These are phyloP conservation scores for Tetracladium marchalianum DNA, from an alignment of 495 filamentous ascomycete genomes.

Conservation along the genomic window DNA sequence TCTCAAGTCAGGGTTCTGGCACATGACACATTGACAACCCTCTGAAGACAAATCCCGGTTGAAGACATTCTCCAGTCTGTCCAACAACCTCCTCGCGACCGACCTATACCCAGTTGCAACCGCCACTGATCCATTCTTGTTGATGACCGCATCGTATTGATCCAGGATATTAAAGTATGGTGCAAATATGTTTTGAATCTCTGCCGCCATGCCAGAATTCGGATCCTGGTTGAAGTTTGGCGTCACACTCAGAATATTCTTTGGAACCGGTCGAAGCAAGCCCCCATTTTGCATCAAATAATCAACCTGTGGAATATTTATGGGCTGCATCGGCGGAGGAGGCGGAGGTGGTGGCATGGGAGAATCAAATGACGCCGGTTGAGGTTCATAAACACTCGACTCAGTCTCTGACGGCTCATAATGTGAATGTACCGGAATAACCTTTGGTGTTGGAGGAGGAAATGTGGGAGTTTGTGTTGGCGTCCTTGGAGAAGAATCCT, in stretches of 20 bases:
- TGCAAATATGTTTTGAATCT: slow-evolving; percentile 63
- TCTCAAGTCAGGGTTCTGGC: slow-evolving; percentile 44
- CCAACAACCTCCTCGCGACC: slow-evolving; percentile 84
- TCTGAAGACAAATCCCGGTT: slow-evolving; percentile 80
- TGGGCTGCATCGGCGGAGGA: slow-evolving; percentile 58
- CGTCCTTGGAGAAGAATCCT: slow-evolving; percentile 19
- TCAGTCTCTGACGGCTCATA: slow-evolving; percentile 14
- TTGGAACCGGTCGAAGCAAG: slow-evolving; percentile 53
- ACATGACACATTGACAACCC: slow-evolving; percentile 71
- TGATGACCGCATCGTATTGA: slow-evolving; percentile 72
- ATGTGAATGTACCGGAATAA: background rate
- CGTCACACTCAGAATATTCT: slow-evolving; percentile 47
- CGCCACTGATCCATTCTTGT: slow-evolving; percentile 76
- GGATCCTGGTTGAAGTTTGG: slow-evolving; percentile 25
- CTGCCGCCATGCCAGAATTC: slow-evolving; percentile 33
- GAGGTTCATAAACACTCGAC: slow-evolving; percentile 9
- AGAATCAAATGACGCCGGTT: slow-evolving; percentile 13
- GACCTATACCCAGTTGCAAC: slow-evolving; percentile 95
- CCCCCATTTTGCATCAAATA: slow-evolving; percentile 86
- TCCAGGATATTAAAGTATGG: slow-evolving; percentile 74
- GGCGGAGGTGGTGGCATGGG: slow-evolving; percentile 70
- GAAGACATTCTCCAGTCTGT: slow-evolving; percentile 88
- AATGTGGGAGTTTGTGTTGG: slow-evolving; percentile 18
- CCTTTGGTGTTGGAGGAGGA: slow-evolving; percentile 7
- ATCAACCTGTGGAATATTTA: slow-evolving; percentile 71